These are phyloP conservation scores for Diplodia mutila DNA, from an alignment of 2,329 filamentous ascomycete genomes.

Conservation along the genomic window DNA sequence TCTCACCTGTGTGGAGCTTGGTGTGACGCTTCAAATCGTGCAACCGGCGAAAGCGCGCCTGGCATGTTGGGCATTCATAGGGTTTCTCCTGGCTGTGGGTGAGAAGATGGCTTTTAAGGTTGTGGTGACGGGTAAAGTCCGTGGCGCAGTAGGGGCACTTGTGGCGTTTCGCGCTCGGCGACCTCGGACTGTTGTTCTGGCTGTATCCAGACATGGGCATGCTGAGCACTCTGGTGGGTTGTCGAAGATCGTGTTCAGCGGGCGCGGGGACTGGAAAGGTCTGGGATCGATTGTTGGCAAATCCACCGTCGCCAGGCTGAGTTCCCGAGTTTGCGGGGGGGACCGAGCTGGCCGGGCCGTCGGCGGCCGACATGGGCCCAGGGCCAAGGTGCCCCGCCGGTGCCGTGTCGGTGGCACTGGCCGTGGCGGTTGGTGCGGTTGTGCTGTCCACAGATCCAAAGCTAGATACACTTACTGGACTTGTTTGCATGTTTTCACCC, in stretches of 20 bases:
- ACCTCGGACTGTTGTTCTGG: conserved; percentile 63
- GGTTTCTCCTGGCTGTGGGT: conserved; percentile 99
- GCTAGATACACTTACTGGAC: conserved; percentile 57
- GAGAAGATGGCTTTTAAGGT: conserved; percentile 94
- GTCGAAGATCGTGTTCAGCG: conserved; percentile 52
- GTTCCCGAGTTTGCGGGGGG: conserved; percentile 16
- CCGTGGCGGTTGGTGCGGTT: conserved; percentile 51
- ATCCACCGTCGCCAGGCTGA: conserved; percentile 37
- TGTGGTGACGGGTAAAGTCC: conserved; percentile 96
- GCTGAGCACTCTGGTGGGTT: conserved; percentile 61
- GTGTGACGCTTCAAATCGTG: conserved; percentile 96
- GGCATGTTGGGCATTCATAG: conserved; percentile 90
- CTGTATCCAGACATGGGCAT: conserved; percentile 59
- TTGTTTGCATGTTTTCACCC: conserved; percentile 55
- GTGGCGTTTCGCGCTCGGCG: conserved; percentile 83
- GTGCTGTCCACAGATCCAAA: conserved; percentile 57
- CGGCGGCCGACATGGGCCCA: conserved; percentile 49
- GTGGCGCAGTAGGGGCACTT: conserved; percentile 96
- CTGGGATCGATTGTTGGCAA: conserved; percentile 57
- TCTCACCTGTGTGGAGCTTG: conserved; percentile 95
- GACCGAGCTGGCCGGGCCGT: conserved; percentile 40
- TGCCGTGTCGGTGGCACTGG: conserved; percentile 50
- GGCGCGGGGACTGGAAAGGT: conserved; percentile 66
- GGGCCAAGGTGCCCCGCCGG: conserved; percentile 52
- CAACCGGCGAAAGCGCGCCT: conserved; percentile 86